Base-by-base conservation (phyloP, 164 flowering plant genomes). In the Houttuynia cordata region DNA sequence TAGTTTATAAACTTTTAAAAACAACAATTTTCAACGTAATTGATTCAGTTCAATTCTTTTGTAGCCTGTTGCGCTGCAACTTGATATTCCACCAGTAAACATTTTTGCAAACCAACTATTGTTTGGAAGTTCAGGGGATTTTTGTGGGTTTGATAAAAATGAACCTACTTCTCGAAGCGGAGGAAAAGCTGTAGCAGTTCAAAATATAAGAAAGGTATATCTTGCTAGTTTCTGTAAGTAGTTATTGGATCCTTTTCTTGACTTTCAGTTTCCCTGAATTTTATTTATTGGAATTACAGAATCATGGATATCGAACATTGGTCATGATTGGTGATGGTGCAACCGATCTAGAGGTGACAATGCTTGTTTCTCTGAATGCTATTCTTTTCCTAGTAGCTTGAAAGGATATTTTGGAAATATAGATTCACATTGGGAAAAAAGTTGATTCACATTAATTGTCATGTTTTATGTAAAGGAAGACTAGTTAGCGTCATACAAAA, bases 281-380 rank as follows among this genome's bases (percentile, higher is more conserved):
- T 34, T 53, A 72, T 45, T 63, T 62, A 41, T 22, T 64, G 53
- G 10, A 42, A 62, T 66, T 75, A 45, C 81, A 94, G 99, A 82
- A 70, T 64, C 81, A 70, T 68, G 81, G 79, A 42, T 88, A 86
- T 87, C 83, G 81, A 74, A 37, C 74, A 51, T 55, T 94, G 67
- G 85, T 78, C 73, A 94, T 94, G 99, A 82, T 91, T 72, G 99
- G 97, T n/a, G 99, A 94, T 77, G 97, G 96, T 52, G 97, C 95
- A 53, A 94, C 99, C 56, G 99, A 91, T 74, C 93, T 85, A 56
- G 97, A 94, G 93, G 99, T 91, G 14, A 45, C 60, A 59, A 45
- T 45, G 17, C 12, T 5, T 10, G n/a, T 14, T 37, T 57, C 7
- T 39, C 14, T 45, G 8, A 12, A 10, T 45, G 13, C 12, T 45